Percentiles rank a stretch among this genome's conserved stretches.
These are phyloP conservation scores for Theobroma cacao DNA, from an alignment of 345 rosid species.

Conservation along the genomic window DNA sequence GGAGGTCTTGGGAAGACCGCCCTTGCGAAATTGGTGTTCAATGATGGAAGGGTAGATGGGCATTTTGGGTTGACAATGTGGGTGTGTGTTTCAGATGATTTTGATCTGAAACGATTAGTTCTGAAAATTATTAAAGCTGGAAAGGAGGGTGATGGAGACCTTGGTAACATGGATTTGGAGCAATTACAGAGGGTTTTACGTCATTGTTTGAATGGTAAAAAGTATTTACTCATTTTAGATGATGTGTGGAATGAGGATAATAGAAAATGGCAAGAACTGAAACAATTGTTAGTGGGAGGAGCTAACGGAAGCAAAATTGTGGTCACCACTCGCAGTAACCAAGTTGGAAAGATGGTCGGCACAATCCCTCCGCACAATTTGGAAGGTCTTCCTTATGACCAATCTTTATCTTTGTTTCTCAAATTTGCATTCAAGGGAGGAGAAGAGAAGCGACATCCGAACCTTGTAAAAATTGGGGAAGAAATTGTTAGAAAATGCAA, in stretches of 20 bases:
- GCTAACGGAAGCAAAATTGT: not conserved
- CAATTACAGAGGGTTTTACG: not conserved
- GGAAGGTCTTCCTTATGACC: slow-evolving; percentile 12
- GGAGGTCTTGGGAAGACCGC: not conserved
- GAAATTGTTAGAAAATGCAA: slow-evolving; percentile 31
- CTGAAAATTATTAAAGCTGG: not conserved
- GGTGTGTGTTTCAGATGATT: not conserved
- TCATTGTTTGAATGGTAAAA: not conserved
- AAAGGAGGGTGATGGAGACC: not conserved
- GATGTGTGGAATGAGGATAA: not conserved
- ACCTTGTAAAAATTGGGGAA: too few species aligned
- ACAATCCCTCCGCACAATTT: not conserved
- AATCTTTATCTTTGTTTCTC: slow-evolving; percentile 19
- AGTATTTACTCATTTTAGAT: not conserved
- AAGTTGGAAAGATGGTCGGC: not conserved
- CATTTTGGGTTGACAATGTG: not conserved
- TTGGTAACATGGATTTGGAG: not conserved
- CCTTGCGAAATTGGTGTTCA: not conserved
- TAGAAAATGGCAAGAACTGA: not conserved
- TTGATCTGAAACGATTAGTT: not conserved
- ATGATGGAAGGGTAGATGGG: not conserved
- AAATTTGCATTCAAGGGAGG: slow-evolving; percentile 25
- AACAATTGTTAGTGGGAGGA: not conserved
- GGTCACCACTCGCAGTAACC: not conserved
- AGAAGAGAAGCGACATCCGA: not conserved